A percentile compares a stretch with the other conserved stretches of the same genome.
Evolutionary conservation across 2,329 filamentous ascomycete genomes (phyloP).

Genomic region (Aureobasidium subglaciale): DNA sequence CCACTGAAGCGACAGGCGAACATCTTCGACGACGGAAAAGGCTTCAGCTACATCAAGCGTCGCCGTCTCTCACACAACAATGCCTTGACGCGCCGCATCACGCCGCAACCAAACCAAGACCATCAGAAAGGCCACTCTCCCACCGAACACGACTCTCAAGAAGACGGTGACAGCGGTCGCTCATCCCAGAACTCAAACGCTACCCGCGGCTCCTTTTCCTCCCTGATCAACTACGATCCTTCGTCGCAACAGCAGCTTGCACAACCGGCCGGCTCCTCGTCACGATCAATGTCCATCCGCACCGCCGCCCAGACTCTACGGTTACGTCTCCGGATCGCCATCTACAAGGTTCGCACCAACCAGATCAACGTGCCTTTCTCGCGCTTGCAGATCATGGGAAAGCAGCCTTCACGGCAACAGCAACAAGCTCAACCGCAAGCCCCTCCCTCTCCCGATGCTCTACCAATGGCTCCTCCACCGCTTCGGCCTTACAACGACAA

Average conservation of each 20-base stretch:
- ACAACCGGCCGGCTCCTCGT: neutral
- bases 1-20: conserved; percentile 30
- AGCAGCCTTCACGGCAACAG: neutral
- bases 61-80: conserved; percentile 19
- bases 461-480: conserved; percentile 8
- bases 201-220: conserved; percentile 39
- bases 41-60: conserved; percentile 30
- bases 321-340: conserved; percentile 62
- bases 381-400: conserved; percentile 36
- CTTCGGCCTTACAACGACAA: neutral
- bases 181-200: conserved; percentile 23
- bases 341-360: conserved; percentile 68
- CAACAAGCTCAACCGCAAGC: neutral
- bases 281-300: neutral
- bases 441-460: neutral
- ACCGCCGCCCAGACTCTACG: conserved; percentile 56
- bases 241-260: conserved; percentile 31
- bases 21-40: conserved; percentile 24
- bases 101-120: conserved; percentile 4
- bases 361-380: conserved; percentile 61
- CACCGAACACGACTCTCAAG: conserved; percentile 14
- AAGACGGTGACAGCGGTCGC: conserved; percentile 18
- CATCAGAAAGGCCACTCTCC: conserved; percentile 20
- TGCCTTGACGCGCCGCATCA: neutral
- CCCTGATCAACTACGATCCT: conserved; percentile 41